Base-by-base conservation (phyloP, 2,329 filamentous ascomycete species). In the Sarocladiaceae sp. region DNA sequence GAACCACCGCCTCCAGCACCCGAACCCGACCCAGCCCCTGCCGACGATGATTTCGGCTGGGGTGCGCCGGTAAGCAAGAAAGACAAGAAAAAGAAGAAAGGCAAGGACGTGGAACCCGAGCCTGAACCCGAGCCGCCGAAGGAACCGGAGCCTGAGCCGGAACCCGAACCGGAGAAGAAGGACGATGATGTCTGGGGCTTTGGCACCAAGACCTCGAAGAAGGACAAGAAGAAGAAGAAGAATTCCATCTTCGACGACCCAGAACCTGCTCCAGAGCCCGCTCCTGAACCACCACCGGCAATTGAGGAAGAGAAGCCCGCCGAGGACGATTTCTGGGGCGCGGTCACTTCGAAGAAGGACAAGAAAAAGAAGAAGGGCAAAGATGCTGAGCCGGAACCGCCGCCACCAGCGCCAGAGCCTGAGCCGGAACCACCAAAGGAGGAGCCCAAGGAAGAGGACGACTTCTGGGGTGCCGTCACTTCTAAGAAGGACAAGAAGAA, bases 41-140 rank as follows among this genome's bases (percentile, higher is more conserved):
- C 39, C 10, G 45, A 46, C 26, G 45, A 46, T 16, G 52, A 56
- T 23, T 33, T 52, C 5, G 58, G 55, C 16, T 46, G 45, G 45
- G 33, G 39, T 19, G 32, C 37, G 15, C 45, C 23, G 10, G 43
- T 39, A 4, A 33, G 47, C 4, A 56, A 56, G 33, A 58, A 58
- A 29, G 50, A 54, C 29, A 58, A 57, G 45, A 58, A 57, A 52
- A 72, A 72, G 52, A 68, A 68, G 50, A 65, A 57, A 45, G 47
- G 47, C 45, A 23, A 39, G 23, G 20, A 46, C 33, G 33, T 42
- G 24, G 33, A 53, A 13, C 51, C 51, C 9, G 57, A 59, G 27
- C 50, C 53, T 9, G 34, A 39, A 26, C 34, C 34, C n/a, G 34
- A 39, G 19, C 37, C 37, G 15, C 33, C 33, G 9, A 35, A 35